Base-by-base conservation (phyloP, 352 stramenopile species). In the Ophiocytium majus region DNA sequence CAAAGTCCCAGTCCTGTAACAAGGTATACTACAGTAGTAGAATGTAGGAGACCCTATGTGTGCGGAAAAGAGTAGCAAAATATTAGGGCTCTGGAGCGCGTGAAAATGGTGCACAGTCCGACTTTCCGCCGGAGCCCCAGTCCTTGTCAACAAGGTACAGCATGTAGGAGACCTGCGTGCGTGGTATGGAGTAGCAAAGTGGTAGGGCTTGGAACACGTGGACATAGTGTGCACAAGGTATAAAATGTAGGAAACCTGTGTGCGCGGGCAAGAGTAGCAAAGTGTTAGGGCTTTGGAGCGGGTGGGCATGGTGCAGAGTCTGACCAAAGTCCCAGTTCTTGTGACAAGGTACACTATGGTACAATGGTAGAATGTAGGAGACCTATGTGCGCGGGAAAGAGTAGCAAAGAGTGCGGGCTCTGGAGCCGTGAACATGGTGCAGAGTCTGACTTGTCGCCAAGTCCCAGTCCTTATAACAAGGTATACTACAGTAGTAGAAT, bases 341-440 rank as follows among this genome's bases (percentile, higher is more conserved):
- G 35, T 93, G 82, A 5, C 14, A 14, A 57, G 43, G 43, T 57
- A 57, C 43, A 57, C n/a, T n/a, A n/a, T n/a, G n/a, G n/a, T n/a
- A n/a, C n/a, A n/a, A n/a, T n/a, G n/a, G n/a, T 57, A 14, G 14
- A 14, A 5, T 14, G 43, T 57, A 57, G 5, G 43, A n/a, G n/a
- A n/a, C n/a, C n/a, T 57, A 14, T 57, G 5, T 57, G 43, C 5
- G 43, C 14, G 5, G 14, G 14, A 57, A 57, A 57, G 5, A 57
- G 5, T 5, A 57, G 43, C 43, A 5, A 57, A n/a, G n/a, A n/a
- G n/a, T n/a, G n/a, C n/a, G n/a, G n/a, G n/a, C n/a, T n/a, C n/a
- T n/a, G n/a, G n/a, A n/a, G n/a, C n/a, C n/a, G n/a, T 14, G 43
- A 14, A 14, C 14, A 57, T 57, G 43, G 14, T 57, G 5, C 43